phyloP scores from a whole-genome alignment of 768 basidiomycete species.

The Kwoniella shandongensis region DNA sequence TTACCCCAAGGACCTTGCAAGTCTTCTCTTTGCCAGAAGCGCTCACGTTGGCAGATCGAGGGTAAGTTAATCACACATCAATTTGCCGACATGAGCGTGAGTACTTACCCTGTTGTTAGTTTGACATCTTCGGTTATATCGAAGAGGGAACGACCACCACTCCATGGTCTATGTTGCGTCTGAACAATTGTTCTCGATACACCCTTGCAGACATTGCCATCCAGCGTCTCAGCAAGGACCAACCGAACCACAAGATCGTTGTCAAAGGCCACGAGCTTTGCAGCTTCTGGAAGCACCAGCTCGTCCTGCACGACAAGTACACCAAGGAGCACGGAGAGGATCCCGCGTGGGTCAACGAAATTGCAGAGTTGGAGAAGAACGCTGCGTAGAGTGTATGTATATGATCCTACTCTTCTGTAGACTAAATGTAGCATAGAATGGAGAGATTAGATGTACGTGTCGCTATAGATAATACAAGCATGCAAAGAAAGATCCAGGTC shows the following conservation, averaged over 20 bases:
- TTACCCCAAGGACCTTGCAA: conserved; percentile 53
- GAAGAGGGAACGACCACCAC: conserved; percentile 51
- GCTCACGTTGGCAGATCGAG: conserved; percentile 46
- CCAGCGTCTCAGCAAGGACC: conserved; percentile 38
- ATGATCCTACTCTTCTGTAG: background rate
- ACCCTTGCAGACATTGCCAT: conserved; percentile 52
- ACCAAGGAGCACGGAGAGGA: conserved; percentile 58
- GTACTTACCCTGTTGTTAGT: conserved; percentile 17
- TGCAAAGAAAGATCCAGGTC: background rate
- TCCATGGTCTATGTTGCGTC: conserved; percentile 56
- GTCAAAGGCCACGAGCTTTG: conserved; percentile 63
- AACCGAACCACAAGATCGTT: conserved; percentile 51
- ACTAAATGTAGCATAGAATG: background rate
- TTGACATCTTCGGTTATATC: conserved; percentile 45
- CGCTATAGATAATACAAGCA: conserved; percentile 2
- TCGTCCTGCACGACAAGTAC: conserved; percentile 64
- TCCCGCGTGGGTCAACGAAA: conserved; percentile 39
- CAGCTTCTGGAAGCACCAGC: conserved; percentile 63
- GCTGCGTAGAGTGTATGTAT: conserved; percentile 16
- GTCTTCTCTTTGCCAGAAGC: conserved; percentile 47
- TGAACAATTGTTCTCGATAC: conserved; percentile 52
- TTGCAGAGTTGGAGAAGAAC: conserved; percentile 32
- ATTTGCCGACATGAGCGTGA: no score
- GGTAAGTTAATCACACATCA: conserved; percentile 10
- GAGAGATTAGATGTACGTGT: background rate